Conservation (phyloP, 306 rosid genomes). For the Begonia peltatifolia region DNA sequence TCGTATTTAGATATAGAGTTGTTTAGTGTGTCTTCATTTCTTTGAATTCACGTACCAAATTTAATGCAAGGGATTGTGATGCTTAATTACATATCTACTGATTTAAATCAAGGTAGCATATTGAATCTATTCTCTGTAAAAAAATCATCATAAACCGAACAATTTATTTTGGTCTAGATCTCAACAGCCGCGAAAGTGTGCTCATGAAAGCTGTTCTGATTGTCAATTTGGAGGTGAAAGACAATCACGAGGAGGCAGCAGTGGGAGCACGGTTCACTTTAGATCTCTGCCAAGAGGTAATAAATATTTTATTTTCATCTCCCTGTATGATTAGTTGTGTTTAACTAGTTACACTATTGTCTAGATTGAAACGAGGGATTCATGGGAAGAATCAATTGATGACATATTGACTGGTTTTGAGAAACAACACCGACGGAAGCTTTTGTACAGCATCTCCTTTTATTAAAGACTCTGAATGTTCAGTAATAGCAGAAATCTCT, state of each 20-base stretch:
- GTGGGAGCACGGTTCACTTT: conserved; percentile 66
- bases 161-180: conserved; percentile 24
- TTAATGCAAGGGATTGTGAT: too few species aligned
- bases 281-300: conserved; percentile 76
- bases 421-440: conserved; percentile 63
- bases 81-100: too few species aligned
- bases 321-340: too few species aligned
- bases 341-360: too few species aligned
- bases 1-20: too few species aligned
- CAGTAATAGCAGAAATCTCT: too few species aligned
- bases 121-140: too few species aligned
- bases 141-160: too few species aligned
- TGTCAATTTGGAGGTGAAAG: conserved; percentile 92
- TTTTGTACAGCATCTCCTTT: conserved; percentile 64
- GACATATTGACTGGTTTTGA: conserved; percentile 52
- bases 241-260: conserved; percentile 96
- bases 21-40: too few species aligned
- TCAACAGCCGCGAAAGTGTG: conserved; percentile 59
- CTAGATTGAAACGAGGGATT: conserved; percentile 58
- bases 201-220: conserved; percentile 58
- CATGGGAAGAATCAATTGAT: conserved; percentile 93
- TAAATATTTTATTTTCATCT: neutral
- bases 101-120: too few species aligned
- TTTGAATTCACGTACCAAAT: too few species aligned
- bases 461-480: conserved; percentile 20